Evolutionary conservation across 495 filamentous ascomycete species (phyloP), one percentile per base, ranked within the genome.

Genomic region (Rostrohypoxylon terebratum): DNA sequence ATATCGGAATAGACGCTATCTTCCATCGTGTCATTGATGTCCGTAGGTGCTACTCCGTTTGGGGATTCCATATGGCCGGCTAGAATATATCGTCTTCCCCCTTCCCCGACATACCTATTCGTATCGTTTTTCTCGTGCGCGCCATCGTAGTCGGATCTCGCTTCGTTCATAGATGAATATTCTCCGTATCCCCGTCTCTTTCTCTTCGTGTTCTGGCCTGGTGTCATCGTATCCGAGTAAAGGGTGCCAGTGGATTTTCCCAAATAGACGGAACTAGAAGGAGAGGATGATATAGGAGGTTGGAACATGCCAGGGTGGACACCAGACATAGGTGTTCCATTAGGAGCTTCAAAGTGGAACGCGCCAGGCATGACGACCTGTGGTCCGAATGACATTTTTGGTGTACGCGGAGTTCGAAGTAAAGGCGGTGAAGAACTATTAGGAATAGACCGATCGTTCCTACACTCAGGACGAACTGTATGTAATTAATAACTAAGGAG

Each of bases 221-320:
- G 72, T 64, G 60, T 65, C 36, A 77, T 78, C 10, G 76, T 58
- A 61, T 86, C 80, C 21, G 81, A 82, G 38, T 82, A 81, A 21
- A 88, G 69, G 45, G 84, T 89, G 20, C 80, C 80, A 8, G 89
- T 87, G 8, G 89, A 89, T 66, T 81, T 81, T 13, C 78, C 75
- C 4, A 87, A 81, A 71, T 90, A 88, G 16, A 88, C 72, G 8
- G 90, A 89, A 25, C 83, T 87, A 7, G 89, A 87, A 2, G 87
- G 82, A 4, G 90, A 89, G 4, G 88, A 85, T 14, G 91, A 88
- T n/a, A 81, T 78, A 4, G 92, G 91, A 1, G 90, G 87, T 66
- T 89, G 91, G 77, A 93, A 94, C 73, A 94, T 80, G 77, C 87
- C 78, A 74, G 86, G 81, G 87, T 89, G 77, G 81, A 81, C 79